Base-by-base conservation (phyloP, 805 yeast genomes). In the Candida odintsovae region DNA sequence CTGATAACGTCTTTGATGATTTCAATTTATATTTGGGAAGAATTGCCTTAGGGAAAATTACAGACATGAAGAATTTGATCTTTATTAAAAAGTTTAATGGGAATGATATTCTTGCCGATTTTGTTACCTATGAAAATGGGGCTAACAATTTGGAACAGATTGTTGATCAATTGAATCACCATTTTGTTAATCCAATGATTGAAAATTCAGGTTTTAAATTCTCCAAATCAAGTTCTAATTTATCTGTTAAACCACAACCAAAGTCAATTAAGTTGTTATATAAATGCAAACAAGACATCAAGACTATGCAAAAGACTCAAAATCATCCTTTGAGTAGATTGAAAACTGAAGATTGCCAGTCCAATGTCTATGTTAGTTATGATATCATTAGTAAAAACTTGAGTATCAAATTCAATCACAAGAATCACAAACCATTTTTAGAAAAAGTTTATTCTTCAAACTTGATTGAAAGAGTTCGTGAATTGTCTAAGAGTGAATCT, bases 201-300 rank as follows among this genome's bases (percentile, higher is more conserved):
- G 46, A 42, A n/a, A 43, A 44, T 12, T 55, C 61, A 2, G 59
- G 61, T 3, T 59, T 50, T 46, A 53, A 54, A 42, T 59, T 58
- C 41, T 52, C 53, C 13, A 58, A 54, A 42, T 45, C 56, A 13
- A 45, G 55, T 25, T 51, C 53, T 11, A 58, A 57, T 35, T 42
- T 53, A 12, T 48, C 58, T 11, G 45, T 49, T 3, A 58, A 52
- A 33, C 56, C 59, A 1, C 49, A 45, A 38, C 59, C 59, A 19
- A 57, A 59, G 35, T 46, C 59, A 10, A 55, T 59, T 47, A 59
- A 59, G 37, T 31, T 58, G 19, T 42, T 59, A 13, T 57, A 46
- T 49, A 55, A 50, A 45, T 57, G 61, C 33, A 59, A 54, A 42
- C 62, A 59, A 46, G 61, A 59, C 42, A 37, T 54, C 15, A 58